phyloP scores from a whole-genome alignment of 2,329 filamentous ascomycete genomes.

The Monosporascus cannonballus region DNA sequence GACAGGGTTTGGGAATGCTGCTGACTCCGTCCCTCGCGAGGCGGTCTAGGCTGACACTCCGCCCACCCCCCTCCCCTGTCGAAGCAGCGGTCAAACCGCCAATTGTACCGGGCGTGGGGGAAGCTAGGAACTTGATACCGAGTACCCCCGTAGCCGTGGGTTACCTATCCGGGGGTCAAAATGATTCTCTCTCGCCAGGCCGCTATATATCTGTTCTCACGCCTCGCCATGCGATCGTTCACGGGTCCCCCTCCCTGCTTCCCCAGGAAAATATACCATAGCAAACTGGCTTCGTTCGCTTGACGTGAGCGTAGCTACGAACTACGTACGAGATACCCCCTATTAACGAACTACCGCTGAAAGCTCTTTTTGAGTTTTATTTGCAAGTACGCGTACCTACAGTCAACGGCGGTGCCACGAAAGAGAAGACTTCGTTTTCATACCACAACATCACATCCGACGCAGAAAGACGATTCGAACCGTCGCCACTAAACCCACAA shows the following conservation, averaged over 20 bases:
- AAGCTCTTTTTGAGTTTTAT: no score
- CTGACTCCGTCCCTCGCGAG: not conserved
- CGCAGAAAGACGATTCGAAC: not conserved
- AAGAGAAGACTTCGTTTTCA: not conserved
- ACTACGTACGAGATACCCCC: not conserved
- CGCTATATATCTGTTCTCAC: not conserved
- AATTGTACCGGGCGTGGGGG: not conserved
- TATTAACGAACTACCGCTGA: no score
- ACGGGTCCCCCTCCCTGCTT: not conserved
- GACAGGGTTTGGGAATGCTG: not conserved
- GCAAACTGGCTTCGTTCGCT: not conserved
- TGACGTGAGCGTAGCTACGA: not conserved
- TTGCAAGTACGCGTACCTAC: no score
- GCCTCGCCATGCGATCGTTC: not conserved
- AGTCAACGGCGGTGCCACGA: no score
- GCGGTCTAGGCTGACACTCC: not conserved
- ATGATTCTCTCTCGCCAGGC: not conserved
- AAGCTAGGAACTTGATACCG: not conserved
- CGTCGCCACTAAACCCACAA: constrained; percentile 6
- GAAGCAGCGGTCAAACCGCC: not conserved
- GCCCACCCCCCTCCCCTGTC: not conserved
- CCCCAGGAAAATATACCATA: not conserved
- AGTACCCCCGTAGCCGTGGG: not conserved
- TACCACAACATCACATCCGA: not conserved
- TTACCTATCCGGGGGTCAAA: not conserved